Evolutionary conservation across 257 asterid species (phyloP), one percentile per base, ranked within the genome.

Genomic region (Apocynum venetum): DNA sequence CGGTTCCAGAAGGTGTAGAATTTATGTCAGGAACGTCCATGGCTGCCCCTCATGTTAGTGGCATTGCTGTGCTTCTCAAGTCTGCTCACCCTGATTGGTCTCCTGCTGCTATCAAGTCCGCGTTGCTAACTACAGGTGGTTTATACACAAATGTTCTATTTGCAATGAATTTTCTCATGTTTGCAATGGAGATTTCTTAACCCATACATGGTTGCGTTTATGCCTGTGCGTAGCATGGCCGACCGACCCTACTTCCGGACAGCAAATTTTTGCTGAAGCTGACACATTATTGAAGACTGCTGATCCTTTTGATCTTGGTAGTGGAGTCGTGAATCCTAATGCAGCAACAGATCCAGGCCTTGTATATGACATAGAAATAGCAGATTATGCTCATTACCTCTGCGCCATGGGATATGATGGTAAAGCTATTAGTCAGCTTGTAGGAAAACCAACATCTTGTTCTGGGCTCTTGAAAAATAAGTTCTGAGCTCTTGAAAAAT

Each of bases 71-170:
- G 3, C 79, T 81, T 43, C 79, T 81, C 41, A 66, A 73, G 61
- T 31, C 76, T 46, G 47, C 48, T 15, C 85, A 77, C 74, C 79
- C 77, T 4, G 72, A 77, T 19, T 77, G 82, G 85, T 73, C 85
- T 59, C 85, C 85, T 20, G 82, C 85, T 8, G 84, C 81, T 13
- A 61, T 81, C 53, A 75, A 66, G 43, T 82, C 85, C 11, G 85
- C 83, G 9, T 57, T 83, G 14, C 55, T 76, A 17, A 83, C 86
- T 47, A 83, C 83, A 69, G 85, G 80, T 82, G 8, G 4, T 70
- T 51, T 55, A 4, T 0, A 14, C 41, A 9, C 17, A 25, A 14
- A 25, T 43, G 52, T 5, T 51, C 2, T 49, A 35, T 20, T 20
- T 14, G 14, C 31, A 9, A 36, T 61, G 31, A 25, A 25, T 25